Percentiles rank a stretch among this genome's conserved stretches.
Evolutionary conservation across 225 moss, liverwort and hornwort species (phyloP).

Genomic region (Sphagnum tenellum): DNA sequence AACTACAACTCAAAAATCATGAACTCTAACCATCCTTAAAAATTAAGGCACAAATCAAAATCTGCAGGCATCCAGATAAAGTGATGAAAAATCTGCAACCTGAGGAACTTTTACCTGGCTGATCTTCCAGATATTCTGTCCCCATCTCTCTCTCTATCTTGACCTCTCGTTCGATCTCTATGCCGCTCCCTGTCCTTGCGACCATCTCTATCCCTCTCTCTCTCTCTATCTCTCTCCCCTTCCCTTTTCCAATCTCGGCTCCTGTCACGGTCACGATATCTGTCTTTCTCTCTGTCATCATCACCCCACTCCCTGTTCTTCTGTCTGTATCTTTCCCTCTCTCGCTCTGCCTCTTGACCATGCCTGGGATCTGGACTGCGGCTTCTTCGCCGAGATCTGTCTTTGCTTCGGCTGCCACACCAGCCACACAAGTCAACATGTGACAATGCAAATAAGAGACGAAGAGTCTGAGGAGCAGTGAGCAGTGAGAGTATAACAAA

Average conservation of each 20-base stretch:
- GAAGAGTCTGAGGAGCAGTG: too few species aligned
- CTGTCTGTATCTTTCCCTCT: conserved; percentile 43
- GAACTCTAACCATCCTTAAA: too few species aligned
- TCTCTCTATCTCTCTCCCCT: conserved; percentile 33
- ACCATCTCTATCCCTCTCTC: conserved; percentile 45
- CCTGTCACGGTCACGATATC: conserved; percentile 38
- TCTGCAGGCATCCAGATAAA: too few species aligned
- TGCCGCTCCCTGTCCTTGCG: conserved; percentile 40
- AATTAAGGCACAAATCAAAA: too few species aligned
- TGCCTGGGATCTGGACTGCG: conserved; percentile 52
- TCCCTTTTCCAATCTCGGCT: conserved; percentile 51
- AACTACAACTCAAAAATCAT: too few species aligned
- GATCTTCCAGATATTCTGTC: conserved; percentile 14
- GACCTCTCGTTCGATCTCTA: conserved; percentile 26
- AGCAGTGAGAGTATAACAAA: too few species aligned
- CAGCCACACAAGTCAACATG: too few species aligned
- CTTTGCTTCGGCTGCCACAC: conserved; percentile 56
- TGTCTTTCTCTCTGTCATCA: conserved; percentile 27
- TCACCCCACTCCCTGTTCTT: conserved; percentile 32
- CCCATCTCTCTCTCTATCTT: conserved; percentile 6
- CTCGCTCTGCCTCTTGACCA: conserved; percentile 54
- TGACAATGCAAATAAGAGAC: too few species aligned
- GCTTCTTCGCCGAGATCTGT: conserved; percentile 43
- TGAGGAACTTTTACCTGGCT: too few species aligned
- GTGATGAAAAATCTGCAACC: too few species aligned